Conservation (phyloP, 176 grass and related monocot genomes). For the Triticum dicoccoides region DNA sequence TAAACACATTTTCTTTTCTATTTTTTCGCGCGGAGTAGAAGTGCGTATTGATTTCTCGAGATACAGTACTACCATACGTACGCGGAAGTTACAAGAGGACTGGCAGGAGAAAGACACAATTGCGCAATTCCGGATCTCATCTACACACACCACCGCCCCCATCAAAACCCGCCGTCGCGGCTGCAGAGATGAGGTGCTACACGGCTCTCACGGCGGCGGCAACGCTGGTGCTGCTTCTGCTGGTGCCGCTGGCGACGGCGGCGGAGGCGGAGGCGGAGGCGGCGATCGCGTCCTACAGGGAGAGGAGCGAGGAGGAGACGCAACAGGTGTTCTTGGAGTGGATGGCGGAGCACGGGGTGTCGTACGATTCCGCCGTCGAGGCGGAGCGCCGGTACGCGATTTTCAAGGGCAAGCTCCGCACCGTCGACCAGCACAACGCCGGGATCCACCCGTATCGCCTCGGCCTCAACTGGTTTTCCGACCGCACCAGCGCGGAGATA, state of each 20-base stretch:
- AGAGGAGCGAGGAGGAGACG: constrained; percentile 63
- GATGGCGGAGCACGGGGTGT: constrained; percentile 41
- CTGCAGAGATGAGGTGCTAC: constrained; percentile 29
- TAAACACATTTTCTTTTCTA: no score
- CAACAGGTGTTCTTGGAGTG: constrained; percentile 50
- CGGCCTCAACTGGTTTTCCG: constrained; percentile 72
- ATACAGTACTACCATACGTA: no score
- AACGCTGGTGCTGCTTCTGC: background rate
- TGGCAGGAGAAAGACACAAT: background rate
- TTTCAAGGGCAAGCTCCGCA: constrained; percentile 69
- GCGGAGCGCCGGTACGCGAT: constrained; percentile 53
- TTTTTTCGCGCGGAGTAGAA: no score
- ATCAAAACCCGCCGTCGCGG: background rate
- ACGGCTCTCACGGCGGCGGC: background rate
- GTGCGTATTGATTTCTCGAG: no score
- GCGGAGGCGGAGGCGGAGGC: background rate
- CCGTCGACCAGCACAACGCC: constrained; percentile 66
- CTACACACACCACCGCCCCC: background rate
- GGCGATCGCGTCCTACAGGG: constrained; percentile 33
- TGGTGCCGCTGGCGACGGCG: constrained; percentile 1
- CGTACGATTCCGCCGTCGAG: constrained; percentile 45
- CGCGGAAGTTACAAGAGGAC: no score
- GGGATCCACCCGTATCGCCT: constrained; percentile 67
- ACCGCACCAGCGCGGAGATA: constrained; percentile 71
- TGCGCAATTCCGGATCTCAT: background rate